These are phyloP conservation scores for Herpetospermum pedunculosum DNA, from an alignment of 306 rosid genomes.

Conservation along the genomic window DNA sequence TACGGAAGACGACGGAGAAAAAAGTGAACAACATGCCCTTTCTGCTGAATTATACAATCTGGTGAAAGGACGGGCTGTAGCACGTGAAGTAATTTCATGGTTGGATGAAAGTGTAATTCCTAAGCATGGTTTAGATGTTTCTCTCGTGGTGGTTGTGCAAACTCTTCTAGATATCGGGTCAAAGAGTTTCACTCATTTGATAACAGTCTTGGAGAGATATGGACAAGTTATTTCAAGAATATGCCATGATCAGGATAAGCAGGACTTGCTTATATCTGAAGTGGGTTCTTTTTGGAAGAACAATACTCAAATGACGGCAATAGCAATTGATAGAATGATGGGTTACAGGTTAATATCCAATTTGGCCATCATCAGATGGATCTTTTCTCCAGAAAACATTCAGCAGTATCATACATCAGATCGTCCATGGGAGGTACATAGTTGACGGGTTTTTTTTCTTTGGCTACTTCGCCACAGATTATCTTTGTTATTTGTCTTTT, in stretches of 20 bases:
- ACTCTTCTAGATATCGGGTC: conserved; percentile 92
- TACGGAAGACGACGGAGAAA: conserved; percentile 48
- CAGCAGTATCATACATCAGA: conserved; percentile 85
- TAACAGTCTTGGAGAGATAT: conserved; percentile 93
- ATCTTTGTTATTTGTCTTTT: background rate
- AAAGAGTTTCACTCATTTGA: conserved; percentile 94
- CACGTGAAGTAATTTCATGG: conserved; percentile 86
- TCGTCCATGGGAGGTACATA: conserved; percentile 90
- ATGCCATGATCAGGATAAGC: conserved; percentile 79
- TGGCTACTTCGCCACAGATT: background rate
- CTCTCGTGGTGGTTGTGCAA: conserved; percentile 67
- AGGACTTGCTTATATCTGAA: conserved; percentile 80
- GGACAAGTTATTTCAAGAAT: conserved; percentile 73
- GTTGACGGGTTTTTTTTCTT: background rate
- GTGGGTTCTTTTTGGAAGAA: conserved; percentile 76
- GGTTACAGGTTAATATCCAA: conserved; percentile 90
- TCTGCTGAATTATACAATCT: conserved; percentile 64
- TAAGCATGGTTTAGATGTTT: conserved; percentile 64
- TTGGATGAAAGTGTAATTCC: conserved; percentile 67
- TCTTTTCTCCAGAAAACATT: conserved; percentile 68
- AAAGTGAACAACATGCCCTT: conserved; percentile 37
- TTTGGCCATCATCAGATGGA: conserved; percentile 92
- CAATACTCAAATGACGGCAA: conserved; percentile 89
- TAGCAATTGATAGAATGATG: conserved; percentile 98
- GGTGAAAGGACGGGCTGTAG: conserved; percentile 79